These are phyloP conservation scores for Malus fusca DNA, from an alignment of 306 rosid species.

Conservation along the genomic window DNA sequence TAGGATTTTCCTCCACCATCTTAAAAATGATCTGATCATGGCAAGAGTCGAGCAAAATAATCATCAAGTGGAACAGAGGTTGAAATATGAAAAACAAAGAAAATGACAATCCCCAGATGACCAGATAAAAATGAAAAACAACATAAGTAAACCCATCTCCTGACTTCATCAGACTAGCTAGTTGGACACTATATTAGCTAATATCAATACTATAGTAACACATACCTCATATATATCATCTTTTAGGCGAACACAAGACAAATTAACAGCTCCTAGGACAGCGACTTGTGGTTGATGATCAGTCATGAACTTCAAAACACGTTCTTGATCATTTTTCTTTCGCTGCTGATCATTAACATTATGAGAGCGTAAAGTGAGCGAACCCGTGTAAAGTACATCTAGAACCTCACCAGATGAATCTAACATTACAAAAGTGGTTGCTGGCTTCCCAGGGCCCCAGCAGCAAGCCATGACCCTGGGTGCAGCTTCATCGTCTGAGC, in stretches of 20 bases:
- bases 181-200: background rate
- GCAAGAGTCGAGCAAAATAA: conserved; percentile 13
- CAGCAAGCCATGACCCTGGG: conserved; percentile 99
- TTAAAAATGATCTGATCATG: conserved; percentile 72
- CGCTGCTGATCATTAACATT: conserved; percentile 78
- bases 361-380: conserved; percentile 82
- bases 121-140: no score
- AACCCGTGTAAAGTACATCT: conserved; percentile 84
- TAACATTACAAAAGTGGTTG: conserved; percentile 90
- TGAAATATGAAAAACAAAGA: no score
- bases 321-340: conserved; percentile 87
- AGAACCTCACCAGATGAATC: conserved; percentile 93
- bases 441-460: conserved; percentile 99
- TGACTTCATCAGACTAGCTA: no score
- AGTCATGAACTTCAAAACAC: conserved; percentile 94
- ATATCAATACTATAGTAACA: background rate
- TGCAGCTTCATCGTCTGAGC: conserved; percentile 86
- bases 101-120: no score
- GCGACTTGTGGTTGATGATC: conserved; percentile 99
- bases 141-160: no score
- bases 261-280: conserved; percentile 88
- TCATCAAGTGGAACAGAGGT: background rate
- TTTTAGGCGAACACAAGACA: conserved; percentile 85
- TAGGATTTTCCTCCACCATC: conserved; percentile 99
- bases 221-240: conserved; percentile 93